phyloP scores from a whole-genome alignment of 306 rosid genomes.

The Senna tora region DNA sequence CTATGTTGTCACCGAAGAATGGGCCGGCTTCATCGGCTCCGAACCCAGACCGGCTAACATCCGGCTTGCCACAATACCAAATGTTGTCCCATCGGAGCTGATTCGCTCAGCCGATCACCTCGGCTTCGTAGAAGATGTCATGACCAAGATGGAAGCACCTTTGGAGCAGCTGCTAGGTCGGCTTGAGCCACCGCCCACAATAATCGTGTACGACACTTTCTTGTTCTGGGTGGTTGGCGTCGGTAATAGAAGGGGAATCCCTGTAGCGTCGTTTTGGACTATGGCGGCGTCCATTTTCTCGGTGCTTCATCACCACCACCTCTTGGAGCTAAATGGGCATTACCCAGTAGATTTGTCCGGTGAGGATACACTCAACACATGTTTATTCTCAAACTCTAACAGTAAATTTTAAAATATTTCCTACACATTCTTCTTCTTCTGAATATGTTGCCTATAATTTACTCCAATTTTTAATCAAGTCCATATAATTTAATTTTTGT shows the following conservation, averaged over 20 bases:
- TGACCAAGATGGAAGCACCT: constrained; percentile 56
- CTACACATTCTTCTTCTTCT: no score
- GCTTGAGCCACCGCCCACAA: constrained; percentile 27
- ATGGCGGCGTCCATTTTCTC: constrained; percentile 40
- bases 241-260: constrained; percentile 47
- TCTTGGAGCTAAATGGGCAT: constrained; percentile 36
- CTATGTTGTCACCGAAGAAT: constrained; percentile 53
- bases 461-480: no score
- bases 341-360: constrained; percentile 39
- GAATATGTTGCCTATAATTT: no score
- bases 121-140: constrained; percentile 39
- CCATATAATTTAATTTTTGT: no score
- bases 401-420: no score
- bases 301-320: constrained; percentile 28
- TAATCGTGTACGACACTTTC: constrained; percentile 41
- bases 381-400: no score
- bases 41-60: constrained; percentile 42
- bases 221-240: constrained; percentile 41
- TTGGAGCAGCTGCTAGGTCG: constrained; percentile 41
- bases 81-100: constrained; percentile 41
- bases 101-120: constrained; percentile 21
- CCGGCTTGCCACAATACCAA: constrained; percentile 39
- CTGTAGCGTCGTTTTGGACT: constrained; percentile 53
- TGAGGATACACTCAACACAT: background rate
- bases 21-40: constrained; percentile 40